Evolutionary conservation across 768 basidiomycete genomes (phyloP), one percentile per base, ranked within the genome.

Genomic region (Phallus indusiatus): DNA sequence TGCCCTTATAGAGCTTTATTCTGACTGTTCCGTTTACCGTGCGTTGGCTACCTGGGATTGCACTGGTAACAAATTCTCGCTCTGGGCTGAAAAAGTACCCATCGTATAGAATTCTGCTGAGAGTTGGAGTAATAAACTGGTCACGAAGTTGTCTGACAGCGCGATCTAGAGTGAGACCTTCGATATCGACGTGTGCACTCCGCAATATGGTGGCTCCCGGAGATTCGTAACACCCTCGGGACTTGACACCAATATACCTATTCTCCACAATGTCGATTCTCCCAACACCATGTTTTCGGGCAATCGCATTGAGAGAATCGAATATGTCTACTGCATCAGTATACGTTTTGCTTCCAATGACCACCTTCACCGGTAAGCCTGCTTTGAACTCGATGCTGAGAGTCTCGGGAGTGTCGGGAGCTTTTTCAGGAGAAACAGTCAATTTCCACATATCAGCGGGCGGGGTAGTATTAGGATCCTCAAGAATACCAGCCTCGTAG

Each of bases 51-150:
- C 92, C 85, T 4, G 94, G 92, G 69, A 98, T 92, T 56, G 89
- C 82, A 67, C 86, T 84, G 48, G 86, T 87, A 67, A 98, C 76
- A 68, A 98, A 98, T 74, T 97, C 96, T 64, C 95, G 82, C 75
- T 98, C 96, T 50, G 96, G 94, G n/a, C 94, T 95, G 81, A 97
- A 99, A 84, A 93, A 98, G 76, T 95, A 93, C 37, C 95, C 96
- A 69, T 98, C 97, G 80, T 99, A 98, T 52, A 99, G 76, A 68
- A 99, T 94, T 65, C 86, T 78, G 71, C 90, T 85, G 57, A 98
- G 78, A 70, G 88, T 87, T 66, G 90, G 78, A 21, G 96, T 98
- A 66, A 96, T 79, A 74, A 98, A 99, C 69, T 92, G 88, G 72
- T 99, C 96, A 35, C 96, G 81, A 58, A 98, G 77, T 20, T 90